These are phyloP conservation scores for Zarea fungicola DNA, from an alignment of 2,329 filamentous ascomycete genomes.

Conservation along the genomic window DNA sequence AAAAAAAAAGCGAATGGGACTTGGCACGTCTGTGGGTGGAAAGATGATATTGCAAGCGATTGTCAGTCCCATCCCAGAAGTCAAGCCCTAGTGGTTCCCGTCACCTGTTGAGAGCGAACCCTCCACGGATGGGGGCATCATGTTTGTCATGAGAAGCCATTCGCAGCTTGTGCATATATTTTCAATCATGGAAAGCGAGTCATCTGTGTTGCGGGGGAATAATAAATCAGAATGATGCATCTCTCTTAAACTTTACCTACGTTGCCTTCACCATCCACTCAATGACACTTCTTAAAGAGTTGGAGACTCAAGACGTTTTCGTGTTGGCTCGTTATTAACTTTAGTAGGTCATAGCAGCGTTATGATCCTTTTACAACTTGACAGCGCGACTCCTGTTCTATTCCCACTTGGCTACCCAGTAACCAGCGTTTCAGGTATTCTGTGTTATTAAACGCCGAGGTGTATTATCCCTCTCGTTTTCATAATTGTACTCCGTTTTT, in stretches of 20 bases:
- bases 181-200: slow-evolving; percentile 12
- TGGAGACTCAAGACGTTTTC: too few species aligned
- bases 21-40: neutral
- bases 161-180: slow-evolving; percentile 11
- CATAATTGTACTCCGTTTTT: neutral
- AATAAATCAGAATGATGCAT: slow-evolving; percentile 2
- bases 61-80: neutral
- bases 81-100: neutral
- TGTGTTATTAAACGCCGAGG: neutral
- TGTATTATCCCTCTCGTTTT: neutral
- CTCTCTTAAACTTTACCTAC: neutral
- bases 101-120: neutral
- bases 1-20: neutral
- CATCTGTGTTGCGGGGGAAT: slow-evolving; percentile 8
- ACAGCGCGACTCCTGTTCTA: neutral
- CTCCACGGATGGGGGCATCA: neutral
- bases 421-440: neutral
- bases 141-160: slow-evolving; percentile 5
- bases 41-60: neutral
- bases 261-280: neutral
- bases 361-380: neutral
- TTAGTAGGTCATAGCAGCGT: neutral
- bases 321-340: neutral
- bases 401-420: neutral
- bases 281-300: too few species aligned